A percentile compares a stretch with the other conserved stretches of the same genome.
Evolutionary conservation across 805 yeast genomes (phyloP).

Genomic region (Kodamaea hsintzibuensis): DNA sequence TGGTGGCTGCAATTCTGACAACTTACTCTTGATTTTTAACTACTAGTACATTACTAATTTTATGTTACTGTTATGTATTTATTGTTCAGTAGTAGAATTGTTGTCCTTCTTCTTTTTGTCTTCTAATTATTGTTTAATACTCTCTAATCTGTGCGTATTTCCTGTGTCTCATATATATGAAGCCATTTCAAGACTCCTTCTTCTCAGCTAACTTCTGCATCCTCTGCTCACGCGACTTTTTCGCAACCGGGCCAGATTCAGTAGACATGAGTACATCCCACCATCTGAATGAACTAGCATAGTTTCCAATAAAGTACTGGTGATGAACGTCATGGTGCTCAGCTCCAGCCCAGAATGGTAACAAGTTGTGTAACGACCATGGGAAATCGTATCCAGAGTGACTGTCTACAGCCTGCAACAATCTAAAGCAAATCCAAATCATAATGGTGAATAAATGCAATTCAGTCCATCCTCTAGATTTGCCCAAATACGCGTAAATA

Average conservation of each 20-base stretch:
- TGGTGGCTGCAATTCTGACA: too few species aligned
- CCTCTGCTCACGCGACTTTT: conserved; percentile 46
- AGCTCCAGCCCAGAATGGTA: conserved; percentile 70
- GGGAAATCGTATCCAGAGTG: conserved; percentile 67
- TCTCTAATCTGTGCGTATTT: too few species aligned
- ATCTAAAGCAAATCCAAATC: conserved; percentile 52
- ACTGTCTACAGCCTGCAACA: conserved; percentile 60
- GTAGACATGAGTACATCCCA: conserved; percentile 55
- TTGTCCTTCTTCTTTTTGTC: too few species aligned
- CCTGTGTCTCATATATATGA: too few species aligned
- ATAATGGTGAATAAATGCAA: conserved; percentile 57
- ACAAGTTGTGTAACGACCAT: conserved; percentile 54
- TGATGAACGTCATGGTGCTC: conserved; percentile 64
- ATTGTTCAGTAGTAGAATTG: too few species aligned
- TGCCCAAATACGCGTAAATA: conserved; percentile 49
- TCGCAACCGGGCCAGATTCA: conserved; percentile 58
- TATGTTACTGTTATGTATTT: too few species aligned
- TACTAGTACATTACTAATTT: too few species aligned
- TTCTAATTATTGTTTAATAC: too few species aligned
- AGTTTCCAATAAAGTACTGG: conserved; percentile 59
- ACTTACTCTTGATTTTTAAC: too few species aligned
- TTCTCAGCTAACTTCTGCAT: conserved; percentile 44
- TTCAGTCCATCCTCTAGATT: conserved; percentile 27
- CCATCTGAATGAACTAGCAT: conserved; percentile 60
- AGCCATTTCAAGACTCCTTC: conserved; percentile 22